phyloP scores from a whole-genome alignment of 225 moss, liverwort and hornwort species.

The Pleurozium schreberi region DNA sequence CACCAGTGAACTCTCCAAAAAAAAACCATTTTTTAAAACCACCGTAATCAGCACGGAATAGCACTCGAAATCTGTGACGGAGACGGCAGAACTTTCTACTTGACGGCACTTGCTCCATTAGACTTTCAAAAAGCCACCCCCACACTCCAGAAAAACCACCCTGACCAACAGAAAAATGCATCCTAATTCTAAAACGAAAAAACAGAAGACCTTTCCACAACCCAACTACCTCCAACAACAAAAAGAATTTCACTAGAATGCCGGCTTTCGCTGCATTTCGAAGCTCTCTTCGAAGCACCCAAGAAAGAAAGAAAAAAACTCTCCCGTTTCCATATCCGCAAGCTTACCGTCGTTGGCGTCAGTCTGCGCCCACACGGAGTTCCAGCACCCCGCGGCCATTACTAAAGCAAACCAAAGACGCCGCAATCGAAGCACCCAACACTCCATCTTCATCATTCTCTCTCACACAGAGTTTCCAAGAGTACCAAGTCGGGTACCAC shows the following conservation, averaged over 20 bases:
- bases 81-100: background rate
- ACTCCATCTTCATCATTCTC: background rate
- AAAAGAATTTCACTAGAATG: background rate
- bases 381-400: background rate
- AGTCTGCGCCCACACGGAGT: background rate
- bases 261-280: background rate
- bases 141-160: background rate
- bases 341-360: constrained; percentile 6
- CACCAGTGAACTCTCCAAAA: background rate
- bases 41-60: background rate
- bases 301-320: background rate
- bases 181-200: background rate
- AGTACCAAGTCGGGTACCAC: background rate
- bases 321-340: too few relatives aligned
- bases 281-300: background rate
- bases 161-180: background rate
- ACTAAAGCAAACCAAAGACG: background rate
- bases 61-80: too few relatives aligned
- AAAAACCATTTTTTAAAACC: too few relatives aligned
- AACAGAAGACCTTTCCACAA: background rate
- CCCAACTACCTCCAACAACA: background rate
- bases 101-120: background rate
- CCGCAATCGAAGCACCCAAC: background rate
- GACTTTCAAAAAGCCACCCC: background rate
- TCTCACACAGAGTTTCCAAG: background rate